phyloP scores from a whole-genome alignment of 345 rosid species.

The Eucalyptus caleyi region DNA sequence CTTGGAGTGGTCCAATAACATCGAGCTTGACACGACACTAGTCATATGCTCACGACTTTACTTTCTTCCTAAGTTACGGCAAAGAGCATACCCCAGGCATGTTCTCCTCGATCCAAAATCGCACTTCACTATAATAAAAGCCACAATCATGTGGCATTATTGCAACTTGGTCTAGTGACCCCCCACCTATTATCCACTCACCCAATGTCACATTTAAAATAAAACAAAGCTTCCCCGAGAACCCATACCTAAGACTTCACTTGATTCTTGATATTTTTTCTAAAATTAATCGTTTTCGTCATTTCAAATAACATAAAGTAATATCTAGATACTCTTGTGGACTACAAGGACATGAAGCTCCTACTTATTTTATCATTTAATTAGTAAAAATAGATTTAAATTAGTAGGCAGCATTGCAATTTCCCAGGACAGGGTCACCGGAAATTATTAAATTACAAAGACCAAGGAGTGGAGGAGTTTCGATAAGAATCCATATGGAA shows the following conservation, averaged over 20 bases:
- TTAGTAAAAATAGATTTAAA: neutral
- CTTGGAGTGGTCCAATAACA: neutral
- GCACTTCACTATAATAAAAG: neutral
- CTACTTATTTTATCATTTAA: neutral
- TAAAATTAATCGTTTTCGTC: too few relatives aligned
- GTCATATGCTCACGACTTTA: neutral
- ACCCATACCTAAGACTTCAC: neutral
- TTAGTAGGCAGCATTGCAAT: neutral
- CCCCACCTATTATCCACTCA: neutral
- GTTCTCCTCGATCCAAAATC: neutral
- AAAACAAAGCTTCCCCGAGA: neutral
- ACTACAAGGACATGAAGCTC: neutral
- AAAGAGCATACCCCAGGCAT: neutral
- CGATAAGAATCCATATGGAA: neutral
- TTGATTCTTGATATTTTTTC: neutral
- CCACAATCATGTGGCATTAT: neutral
- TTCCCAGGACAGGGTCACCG: neutral
- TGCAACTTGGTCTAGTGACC: neutral
- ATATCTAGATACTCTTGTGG: too few relatives aligned
- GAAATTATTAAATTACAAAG: neutral
- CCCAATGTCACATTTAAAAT: neutral
- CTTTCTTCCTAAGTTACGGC: neutral
- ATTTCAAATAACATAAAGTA: too few relatives aligned
- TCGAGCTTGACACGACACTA: neutral
- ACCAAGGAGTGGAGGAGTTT: neutral